Evolutionary conservation across 192 early-diverging fungal genomes (phyloP), one percentile per base, ranked within the genome.

Genomic region (Backusella mclennaniae): DNA sequence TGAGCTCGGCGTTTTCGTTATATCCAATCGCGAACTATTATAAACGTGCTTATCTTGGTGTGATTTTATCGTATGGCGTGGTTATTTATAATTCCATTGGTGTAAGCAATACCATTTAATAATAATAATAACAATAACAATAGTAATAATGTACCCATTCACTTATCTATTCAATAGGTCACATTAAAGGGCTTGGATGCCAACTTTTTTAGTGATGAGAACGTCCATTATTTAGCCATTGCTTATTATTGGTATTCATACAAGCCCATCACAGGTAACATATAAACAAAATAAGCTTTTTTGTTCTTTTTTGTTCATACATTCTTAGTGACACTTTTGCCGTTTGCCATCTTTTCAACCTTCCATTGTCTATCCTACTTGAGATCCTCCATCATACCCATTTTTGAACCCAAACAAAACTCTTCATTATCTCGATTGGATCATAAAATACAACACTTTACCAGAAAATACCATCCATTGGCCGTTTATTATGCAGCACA

Each of bases 61-160:
- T 90, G 12, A 71, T 94, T 15, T 38, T 93, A 29, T 87, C 87
- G 38, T 95, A 92, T 79, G 87, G 87, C 35, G 89, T 94, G 73
- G 92, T 95, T 49, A 82, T 92, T 70, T 94, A 92, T 82, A 93
- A 93, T 74, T 89, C 89, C 4, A 88, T 90, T 78, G 91, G 92
- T 33, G 91, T 93, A 86, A 88, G 84, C 19, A 33, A 2, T 33
- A 3, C 3, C 3, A 3, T 33, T 33, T 33, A 33, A 33, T 33
- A 33, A 33, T 33, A 33, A 3, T 1, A 33, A 33, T 33, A n/a
- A n/a, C n/a, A 33, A 33, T 33, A 33, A 33, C 3, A 33, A 3
- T 1, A 33, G 3, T 33, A 33, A 33, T 33, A 33, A 33, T 33
- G 31, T 3, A 33, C 33, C 3, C 33, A 33, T 3, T 33, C 0